Evolutionary conservation across 345 rosid genomes (phyloP).

Genomic region (Gossypium ekmanianum): DNA sequence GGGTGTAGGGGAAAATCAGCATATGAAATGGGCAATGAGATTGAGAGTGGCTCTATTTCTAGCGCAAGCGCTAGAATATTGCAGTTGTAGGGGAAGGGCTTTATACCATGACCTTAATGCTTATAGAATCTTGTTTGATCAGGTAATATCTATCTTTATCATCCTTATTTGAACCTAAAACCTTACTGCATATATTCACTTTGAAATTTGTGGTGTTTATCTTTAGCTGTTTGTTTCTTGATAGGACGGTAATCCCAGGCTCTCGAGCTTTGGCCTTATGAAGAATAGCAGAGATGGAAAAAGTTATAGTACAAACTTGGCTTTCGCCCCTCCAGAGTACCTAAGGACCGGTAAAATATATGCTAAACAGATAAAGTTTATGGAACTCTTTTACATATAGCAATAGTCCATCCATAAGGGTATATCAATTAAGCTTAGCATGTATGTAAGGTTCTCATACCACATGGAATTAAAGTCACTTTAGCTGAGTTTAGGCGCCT

Average conservation of each 20-base stretch:
- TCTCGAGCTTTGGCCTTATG: conserved; percentile 85
- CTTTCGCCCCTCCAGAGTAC: conserved; percentile 89
- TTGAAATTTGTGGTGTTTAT: neutral
- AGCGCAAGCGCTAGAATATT: conserved; percentile 79
- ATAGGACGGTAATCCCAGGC: conserved; percentile 79
- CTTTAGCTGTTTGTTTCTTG: conserved; percentile 12
- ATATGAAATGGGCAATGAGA: conserved; percentile 92
- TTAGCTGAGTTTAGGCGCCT: neutral
- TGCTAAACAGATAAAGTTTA: conserved; percentile 3
- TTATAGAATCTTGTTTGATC: conserved; percentile 73
- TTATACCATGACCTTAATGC: conserved; percentile 87
- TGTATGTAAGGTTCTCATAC: conserved; percentile 1
- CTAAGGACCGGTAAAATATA: conserved; percentile 62
- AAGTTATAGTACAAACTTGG: conserved; percentile 88
- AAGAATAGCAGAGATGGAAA: conserved; percentile 92
- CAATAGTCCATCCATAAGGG: neutral
- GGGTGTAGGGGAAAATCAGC: conserved; percentile 73
- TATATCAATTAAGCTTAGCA: neutral
- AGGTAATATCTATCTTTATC: conserved; percentile 34
- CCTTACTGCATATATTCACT: neutral
- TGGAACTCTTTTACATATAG: neutral
- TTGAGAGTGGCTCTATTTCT: conserved; percentile 77
- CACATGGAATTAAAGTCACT: neutral
- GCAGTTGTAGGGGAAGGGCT: conserved; percentile 71
- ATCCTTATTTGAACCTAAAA: neutral